phyloP scores from a whole-genome alignment of 2,329 filamentous ascomycete genomes.

The Fusarium brevicatenulatum region DNA sequence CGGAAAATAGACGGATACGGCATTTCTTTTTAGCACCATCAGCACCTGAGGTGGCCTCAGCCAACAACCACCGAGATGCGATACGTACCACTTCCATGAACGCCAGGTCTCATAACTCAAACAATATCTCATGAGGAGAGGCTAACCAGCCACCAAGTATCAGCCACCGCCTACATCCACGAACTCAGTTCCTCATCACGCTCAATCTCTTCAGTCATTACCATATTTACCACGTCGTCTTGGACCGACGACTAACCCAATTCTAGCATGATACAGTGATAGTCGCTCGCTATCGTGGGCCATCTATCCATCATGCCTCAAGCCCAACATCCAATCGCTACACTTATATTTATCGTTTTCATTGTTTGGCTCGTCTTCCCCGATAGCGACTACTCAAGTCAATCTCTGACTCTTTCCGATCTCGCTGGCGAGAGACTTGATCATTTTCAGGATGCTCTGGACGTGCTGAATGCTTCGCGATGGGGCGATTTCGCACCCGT shows the following conservation, averaged over 20 bases:
- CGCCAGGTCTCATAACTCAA: background rate
- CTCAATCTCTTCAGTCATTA: background rate
- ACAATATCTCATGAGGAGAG: slow-evolving; percentile 12
- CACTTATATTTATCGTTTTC: slow-evolving; percentile 45
- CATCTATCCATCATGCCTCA: slow-evolving; percentile 55
- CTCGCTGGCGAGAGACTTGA: slow-evolving; percentile 57
- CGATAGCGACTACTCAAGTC: slow-evolving; percentile 49
- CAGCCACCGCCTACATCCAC: background rate
- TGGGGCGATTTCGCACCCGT: slow-evolving; percentile 70
- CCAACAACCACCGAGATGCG: slow-evolving; percentile 26
- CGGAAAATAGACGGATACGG: slow-evolving; percentile 30
- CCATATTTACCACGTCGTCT: slow-evolving; percentile 10
- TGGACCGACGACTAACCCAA: slow-evolving; percentile 7
- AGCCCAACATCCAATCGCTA: slow-evolving; percentile 54
- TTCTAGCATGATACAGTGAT: slow-evolving; percentile 41
- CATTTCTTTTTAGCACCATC: slow-evolving; percentile 29
- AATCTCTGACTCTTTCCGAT: slow-evolving; percentile 49
- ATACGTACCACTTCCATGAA: slow-evolving; percentile 27
- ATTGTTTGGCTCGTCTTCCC: slow-evolving; percentile 55
- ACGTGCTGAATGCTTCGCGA: slow-evolving; percentile 63
- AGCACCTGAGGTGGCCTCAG: background rate
- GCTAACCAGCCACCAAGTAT: background rate
- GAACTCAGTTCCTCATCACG: background rate
- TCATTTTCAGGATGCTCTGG: slow-evolving; percentile 63
- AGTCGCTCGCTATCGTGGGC: slow-evolving; percentile 35